Conservation (phyloP, 2,329 filamentous ascomycete species). For the Penicillium sp. region DNA sequence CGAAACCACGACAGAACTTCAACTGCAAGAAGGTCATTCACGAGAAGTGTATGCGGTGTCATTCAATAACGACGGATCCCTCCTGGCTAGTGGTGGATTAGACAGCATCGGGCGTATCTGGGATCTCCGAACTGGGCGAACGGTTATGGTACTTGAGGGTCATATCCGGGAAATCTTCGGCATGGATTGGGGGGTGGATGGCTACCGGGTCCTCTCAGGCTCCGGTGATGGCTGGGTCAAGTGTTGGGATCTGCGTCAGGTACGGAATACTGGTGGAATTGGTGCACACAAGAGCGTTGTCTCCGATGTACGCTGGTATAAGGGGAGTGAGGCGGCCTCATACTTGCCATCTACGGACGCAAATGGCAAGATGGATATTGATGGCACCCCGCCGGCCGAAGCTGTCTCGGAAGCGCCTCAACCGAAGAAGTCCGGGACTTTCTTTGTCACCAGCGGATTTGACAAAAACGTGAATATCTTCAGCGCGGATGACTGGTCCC, state of each 20-base stretch:
- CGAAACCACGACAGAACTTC: constrained; percentile 77
- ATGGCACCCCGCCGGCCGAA: constrained; percentile 22
- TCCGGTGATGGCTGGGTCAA: constrained; percentile 96
- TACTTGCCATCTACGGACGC: constrained; percentile 64
- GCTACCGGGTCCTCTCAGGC: constrained; percentile 88
- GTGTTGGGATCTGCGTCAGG: constrained; percentile 95
- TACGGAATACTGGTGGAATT: constrained; percentile 79
- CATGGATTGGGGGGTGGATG: constrained; percentile 89
- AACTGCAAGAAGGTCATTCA: constrained; percentile 92
- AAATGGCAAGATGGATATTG: constrained; percentile 59
- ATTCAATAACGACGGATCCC: constrained; percentile 89
- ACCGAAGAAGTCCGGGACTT: constrained; percentile 87
- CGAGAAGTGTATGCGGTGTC: constrained; percentile 87
- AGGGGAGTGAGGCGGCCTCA: constrained; percentile 75
- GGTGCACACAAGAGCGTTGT: constrained; percentile 91
- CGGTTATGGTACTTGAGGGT: constrained; percentile 92
- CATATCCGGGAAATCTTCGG: constrained; percentile 94
- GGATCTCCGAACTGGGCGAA: constrained; percentile 90
- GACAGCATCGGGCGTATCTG: constrained; percentile 95
- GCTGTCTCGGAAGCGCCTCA: constrained; percentile 38
- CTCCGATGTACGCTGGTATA: constrained; percentile 92
- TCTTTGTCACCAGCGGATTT: constrained; percentile 88
- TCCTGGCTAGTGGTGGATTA: constrained; percentile 87
- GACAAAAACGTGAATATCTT: constrained; percentile 96
- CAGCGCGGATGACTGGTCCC: constrained; percentile 92